Evolutionary conservation across 208 protist species (phyloP), one percentile per base, ranked within the genome.

Genomic region (Leishmania tropica): DNA sequence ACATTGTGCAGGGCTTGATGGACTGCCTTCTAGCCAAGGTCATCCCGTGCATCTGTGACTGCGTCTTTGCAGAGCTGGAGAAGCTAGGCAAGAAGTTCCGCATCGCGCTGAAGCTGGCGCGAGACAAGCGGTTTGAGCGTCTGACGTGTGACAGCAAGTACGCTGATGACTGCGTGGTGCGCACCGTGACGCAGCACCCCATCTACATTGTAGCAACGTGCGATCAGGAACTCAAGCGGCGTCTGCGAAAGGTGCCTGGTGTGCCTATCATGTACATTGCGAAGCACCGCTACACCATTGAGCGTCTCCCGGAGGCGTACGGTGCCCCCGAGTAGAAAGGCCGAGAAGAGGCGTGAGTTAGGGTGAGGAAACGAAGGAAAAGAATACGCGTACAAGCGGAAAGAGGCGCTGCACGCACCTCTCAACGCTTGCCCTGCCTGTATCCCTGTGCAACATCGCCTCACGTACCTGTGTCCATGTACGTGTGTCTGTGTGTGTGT

Each of bases 1-100:
- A 99, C 81, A 98, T 99, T 75, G 93, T 99, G 37, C 91, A 99
- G 71, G 93, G 93, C 2, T 89, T 99, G 37, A 99, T 99, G 99
- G 99, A 99, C 89, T 99, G 99, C 89, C 90, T 99, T 48, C 97
- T 99, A 54, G 99, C 99, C 40, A 99, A 99, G 87, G 99, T 97
- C 42, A 98, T 99, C 62, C 96, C 98, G 15, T 99, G 94, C 90
- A 98, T 99, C 56, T 99, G 99, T 68, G 98, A 99, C 87, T 99
- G 99, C 87, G 99, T 99, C 53, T 98, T 99, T 87, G 99, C 98
- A 3, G 99, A 99, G 90, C 93, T 99, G 62, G 99, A 99, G 82
- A 99, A 99, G 87, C 88, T 99, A 4, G 99, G 99, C 15, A 93
- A 97, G 83, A 99, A 99, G 80, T 99, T 99, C 84, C 87, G 93